These are phyloP conservation scores for Penicillium sp. DNA, from an alignment of 2,329 filamentous ascomycete species.

Conservation along the genomic window DNA sequence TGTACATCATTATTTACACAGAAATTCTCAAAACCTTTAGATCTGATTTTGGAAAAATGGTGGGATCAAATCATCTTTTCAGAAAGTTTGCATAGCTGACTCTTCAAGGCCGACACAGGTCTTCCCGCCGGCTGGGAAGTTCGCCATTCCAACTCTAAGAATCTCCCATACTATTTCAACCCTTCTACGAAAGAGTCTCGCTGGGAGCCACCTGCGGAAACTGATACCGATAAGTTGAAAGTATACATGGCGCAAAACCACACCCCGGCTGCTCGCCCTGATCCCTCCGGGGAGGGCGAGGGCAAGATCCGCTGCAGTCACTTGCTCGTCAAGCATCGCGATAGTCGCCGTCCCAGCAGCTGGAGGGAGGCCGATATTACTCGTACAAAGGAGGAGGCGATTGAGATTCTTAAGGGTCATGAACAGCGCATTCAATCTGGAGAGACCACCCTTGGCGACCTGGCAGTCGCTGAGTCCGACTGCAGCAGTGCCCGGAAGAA, in stretches of 20 bases:
- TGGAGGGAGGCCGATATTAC: slow-evolving; percentile 90
- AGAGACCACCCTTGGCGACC: slow-evolving; percentile 61
- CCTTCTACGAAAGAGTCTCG: slow-evolving; percentile 72
- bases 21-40: background rate
- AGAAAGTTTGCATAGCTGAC: background rate
- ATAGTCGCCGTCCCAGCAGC: slow-evolving; percentile 78
- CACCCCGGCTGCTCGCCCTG: slow-evolving; percentile 39
- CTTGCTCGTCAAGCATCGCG: slow-evolving; percentile 83
- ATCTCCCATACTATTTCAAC: slow-evolving; percentile 98
- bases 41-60: slow-evolving; percentile 8
- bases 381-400: slow-evolving; percentile 76
- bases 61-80: background rate
- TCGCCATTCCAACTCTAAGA: slow-evolving; percentile 95
- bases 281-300: slow-evolving; percentile 41
- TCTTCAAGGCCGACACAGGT: slow-evolving; percentile 59
- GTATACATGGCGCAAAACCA: slow-evolving; percentile 85
- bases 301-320: slow-evolving; percentile 92
- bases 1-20: slow-evolving; percentile 1
- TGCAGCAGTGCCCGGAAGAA: slow-evolving; percentile 91
- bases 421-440: slow-evolving; percentile 67
- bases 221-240: slow-evolving; percentile 87
- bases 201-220: slow-evolving; percentile 85
- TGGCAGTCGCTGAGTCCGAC: slow-evolving; percentile 83
- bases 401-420: slow-evolving; percentile 64
- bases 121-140: slow-evolving; percentile 87